These are phyloP conservation scores for Rubus parviflorus DNA, from an alignment of 306 rosid genomes.

Conservation along the genomic window DNA sequence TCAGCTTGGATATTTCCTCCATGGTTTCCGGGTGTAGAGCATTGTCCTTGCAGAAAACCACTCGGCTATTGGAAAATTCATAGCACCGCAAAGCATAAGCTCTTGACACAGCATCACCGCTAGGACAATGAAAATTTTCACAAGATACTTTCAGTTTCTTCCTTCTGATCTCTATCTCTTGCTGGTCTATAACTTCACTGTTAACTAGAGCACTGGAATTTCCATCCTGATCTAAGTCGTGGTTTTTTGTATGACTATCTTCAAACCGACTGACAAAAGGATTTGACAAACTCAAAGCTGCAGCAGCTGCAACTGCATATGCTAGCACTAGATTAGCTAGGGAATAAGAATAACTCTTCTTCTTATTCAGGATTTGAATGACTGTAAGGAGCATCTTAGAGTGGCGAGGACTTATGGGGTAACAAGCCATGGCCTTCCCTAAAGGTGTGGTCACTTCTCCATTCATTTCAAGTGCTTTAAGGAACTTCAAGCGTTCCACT, in stretches of 20 bases:
- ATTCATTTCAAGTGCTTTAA: conserved; percentile 73
- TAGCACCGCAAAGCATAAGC: conserved; percentile 74
- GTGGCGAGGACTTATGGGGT: conserved; percentile 94
- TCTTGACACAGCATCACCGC: conserved; percentile 68
- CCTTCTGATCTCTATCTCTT: conserved; percentile 42
- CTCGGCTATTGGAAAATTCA: conserved; percentile 49
- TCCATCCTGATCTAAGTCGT: conserved; percentile 33
- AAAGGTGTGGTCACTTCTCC: conserved; percentile 55
- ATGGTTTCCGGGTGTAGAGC: conserved; percentile 78
- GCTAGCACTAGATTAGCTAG: conserved; percentile 62
- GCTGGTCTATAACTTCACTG: conserved; percentile 39
- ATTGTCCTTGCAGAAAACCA: conserved; percentile 58
- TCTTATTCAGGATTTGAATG: conserved; percentile 49
- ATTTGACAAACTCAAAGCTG: conserved; percentile 72
- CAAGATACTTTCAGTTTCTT: conserved; percentile 58
- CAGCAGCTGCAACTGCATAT: conserved; percentile 72
- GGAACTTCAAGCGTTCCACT: conserved; percentile 26
- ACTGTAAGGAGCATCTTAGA: conserved; percentile 87
- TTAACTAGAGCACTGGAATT: conserved; percentile 28
- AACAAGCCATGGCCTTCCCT: conserved; percentile 78
- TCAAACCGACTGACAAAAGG: conserved; percentile 60
- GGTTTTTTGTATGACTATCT: conserved; percentile 40
- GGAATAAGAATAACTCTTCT: conserved; percentile 42
- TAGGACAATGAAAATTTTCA: conserved; percentile 50
- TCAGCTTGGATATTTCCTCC: conserved; percentile 87